Base-by-base conservation (phyloP, 805 yeast species). In the Candida khao-thaluensis region DNA sequence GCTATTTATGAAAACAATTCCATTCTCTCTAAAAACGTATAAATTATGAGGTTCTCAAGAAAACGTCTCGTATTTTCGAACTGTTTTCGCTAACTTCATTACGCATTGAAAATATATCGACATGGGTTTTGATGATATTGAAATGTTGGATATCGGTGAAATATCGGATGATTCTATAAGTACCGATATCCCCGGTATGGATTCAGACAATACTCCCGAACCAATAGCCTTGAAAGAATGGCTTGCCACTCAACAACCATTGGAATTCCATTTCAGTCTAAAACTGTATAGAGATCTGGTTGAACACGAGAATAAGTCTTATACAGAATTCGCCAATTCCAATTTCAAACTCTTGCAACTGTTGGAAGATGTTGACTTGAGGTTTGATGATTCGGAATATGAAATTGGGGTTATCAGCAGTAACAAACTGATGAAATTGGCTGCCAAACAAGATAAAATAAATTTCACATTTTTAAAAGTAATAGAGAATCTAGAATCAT, bases 271-370 rank as follows among this genome's bases (percentile, higher is more conserved):
- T 30, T 64, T 71, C 20, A 67, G 71, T 42, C 40, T 68, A 10
- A 69, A 62, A 40, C 71, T 75, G 3, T 71, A 69, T 43, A 48
- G 53, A 26, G 48, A 50, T 7, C 60, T 66, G 29, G 36, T 73
- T 17, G 55, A 52, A 3, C 74, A 66, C 29, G 60, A 64, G 20
- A 64, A 77, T 1, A 50, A 52, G 5, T 61, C 60, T 16, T 81
- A 74, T 48, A 51, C 62, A 2, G 54, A 67, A 8, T 83, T 77
- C 46, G 68, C 79, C 27, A 71, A 72, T 20, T 54, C 66, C 7
- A 49, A 77, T 10, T 84, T 74, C 56, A 75, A 76, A 44, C 62
- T 72, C 2, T 72, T 81, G 45, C 80, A 79, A 43, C 47, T 42
- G 8, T 49, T 66, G 16, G 45, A 50, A 28, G 51, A 45, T 8